A percentile compares a stretch with the other conserved stretches of the same genome.
These are phyloP conservation scores for Trichosporon faecale DNA, from an alignment of 1,284 basidiomycete species.

Conservation along the genomic window DNA sequence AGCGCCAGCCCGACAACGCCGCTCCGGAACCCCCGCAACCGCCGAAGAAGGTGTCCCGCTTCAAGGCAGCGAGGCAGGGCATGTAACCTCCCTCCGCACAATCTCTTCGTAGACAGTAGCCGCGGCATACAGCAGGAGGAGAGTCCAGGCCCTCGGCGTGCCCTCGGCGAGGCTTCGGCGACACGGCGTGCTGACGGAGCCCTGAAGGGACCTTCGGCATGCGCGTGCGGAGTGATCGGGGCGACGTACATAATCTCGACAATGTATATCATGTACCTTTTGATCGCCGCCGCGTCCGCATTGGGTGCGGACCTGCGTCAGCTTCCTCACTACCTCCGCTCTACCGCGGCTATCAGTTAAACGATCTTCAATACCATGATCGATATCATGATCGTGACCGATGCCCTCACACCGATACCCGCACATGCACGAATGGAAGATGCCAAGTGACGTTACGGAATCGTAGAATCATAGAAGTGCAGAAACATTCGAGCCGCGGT, in stretches of 20 bases:
- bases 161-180: too few species aligned
- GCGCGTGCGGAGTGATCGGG: not conserved
- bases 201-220: not conserved
- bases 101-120: not conserved
- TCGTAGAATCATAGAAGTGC: too few species aligned
- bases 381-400: too few species aligned
- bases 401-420: too few species aligned
- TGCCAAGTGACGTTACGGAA: too few species aligned
- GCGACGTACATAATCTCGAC: not conserved
- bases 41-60: conserved; percentile 44
- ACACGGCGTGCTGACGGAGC: not conserved
- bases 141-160: not conserved
- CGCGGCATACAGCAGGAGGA: not conserved
- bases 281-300: not conserved
- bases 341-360: too few species aligned
- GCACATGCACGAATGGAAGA: too few species aligned
- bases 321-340: too few species aligned
- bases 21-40: conserved; percentile 1
- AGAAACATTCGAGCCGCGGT: too few species aligned
- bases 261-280: not conserved
- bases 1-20: conserved; percentile 1
- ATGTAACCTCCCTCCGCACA: not conserved
- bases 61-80: conserved; percentile 44
- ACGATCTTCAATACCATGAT: too few species aligned
- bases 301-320: not conserved